A percentile compares a stretch with the other conserved stretches of the same genome.
These are phyloP conservation scores for Rhizopus arrhizus DNA, from an alignment of 371 early-diverging fungal species.

Conservation along the genomic window DNA sequence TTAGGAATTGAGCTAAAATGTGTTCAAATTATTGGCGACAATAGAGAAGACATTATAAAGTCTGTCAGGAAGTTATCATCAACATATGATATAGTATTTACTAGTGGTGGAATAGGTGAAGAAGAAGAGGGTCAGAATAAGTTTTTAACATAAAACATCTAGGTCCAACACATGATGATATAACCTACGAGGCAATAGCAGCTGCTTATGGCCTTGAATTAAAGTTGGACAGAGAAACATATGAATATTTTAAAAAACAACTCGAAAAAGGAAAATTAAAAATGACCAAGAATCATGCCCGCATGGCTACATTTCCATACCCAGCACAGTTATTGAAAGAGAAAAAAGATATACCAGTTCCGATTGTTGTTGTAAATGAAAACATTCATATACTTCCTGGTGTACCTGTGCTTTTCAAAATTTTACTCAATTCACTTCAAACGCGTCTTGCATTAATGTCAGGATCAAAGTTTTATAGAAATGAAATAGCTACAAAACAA, in stretches of 20 bases:
- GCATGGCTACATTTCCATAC: conserved; percentile 66
- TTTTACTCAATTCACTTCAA: conserved; percentile 37
- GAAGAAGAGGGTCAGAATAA: not conserved
- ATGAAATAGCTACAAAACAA: conserved; percentile 51
- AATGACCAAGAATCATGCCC: conserved; percentile 36
- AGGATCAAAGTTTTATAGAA: conserved; percentile 38
- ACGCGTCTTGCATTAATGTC: conserved; percentile 15
- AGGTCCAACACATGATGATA: conserved; percentile 70
- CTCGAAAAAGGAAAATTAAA: conserved; percentile 13
- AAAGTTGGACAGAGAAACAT: conserved; percentile 53
- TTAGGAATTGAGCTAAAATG: conserved; percentile 59
- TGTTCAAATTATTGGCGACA: conserved; percentile 63
- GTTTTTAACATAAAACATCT: conserved; percentile 1
- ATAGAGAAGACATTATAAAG: conserved; percentile 43
- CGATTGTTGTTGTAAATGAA: conserved; percentile 55
- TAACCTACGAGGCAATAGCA: conserved; percentile 72
- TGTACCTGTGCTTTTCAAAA: conserved; percentile 59
- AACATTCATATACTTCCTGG: conserved; percentile 71
- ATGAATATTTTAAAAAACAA: conserved; percentile 46
- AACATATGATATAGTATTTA: conserved; percentile 61
- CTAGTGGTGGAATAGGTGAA: conserved; percentile 68
- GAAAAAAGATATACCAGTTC: conserved; percentile 54
- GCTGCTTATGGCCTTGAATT: conserved; percentile 56
- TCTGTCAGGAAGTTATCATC: conserved; percentile 49
- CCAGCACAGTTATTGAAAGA: conserved; percentile 44